A percentile compares a stretch with the other conserved stretches of the same genome.
These are phyloP conservation scores for Fusarium domesticum DNA, from an alignment of 2,329 filamentous ascomycete species.

Conservation along the genomic window DNA sequence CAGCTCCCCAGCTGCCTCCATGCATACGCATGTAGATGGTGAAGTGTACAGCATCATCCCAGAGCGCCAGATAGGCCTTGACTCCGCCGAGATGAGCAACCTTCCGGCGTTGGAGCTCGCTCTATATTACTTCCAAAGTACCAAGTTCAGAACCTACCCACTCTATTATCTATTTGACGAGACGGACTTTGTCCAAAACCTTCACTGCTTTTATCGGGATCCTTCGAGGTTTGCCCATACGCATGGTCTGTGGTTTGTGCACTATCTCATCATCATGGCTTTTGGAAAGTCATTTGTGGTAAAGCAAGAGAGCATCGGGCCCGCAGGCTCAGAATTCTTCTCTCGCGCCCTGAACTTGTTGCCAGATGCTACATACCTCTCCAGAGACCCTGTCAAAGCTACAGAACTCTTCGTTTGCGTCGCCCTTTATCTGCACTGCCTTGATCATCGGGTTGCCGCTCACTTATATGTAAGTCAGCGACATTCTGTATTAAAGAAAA, in stretches of 20 bases:
- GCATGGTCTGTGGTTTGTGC: conserved; percentile 5
- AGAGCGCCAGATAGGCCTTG: background rate
- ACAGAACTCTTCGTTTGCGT: conserved; percentile 10
- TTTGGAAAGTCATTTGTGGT: conserved; percentile 6
- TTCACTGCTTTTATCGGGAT: conserved; percentile 4
- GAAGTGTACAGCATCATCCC: conserved; percentile 2
- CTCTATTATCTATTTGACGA: conserved; percentile 8
- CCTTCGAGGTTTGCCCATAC: conserved; percentile 1
- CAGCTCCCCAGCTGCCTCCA: background rate
- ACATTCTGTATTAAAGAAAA: background rate
- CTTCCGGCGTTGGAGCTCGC: conserved; percentile 8
- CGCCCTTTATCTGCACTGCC: conserved; percentile 8
- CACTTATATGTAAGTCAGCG: conserved; percentile 5
- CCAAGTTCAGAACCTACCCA: conserved; percentile 8
- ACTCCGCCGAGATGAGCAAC: background rate
- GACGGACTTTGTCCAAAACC: background rate
- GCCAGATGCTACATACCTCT: conserved; percentile 8
- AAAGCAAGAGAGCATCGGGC: conserved; percentile 3
- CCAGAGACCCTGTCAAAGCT: conserved; percentile 5
- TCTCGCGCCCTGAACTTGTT: conserved; percentile 3
- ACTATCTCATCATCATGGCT: conserved; percentile 9
- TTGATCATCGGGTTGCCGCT: conserved; percentile 8
- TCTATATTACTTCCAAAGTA: conserved; percentile 5
- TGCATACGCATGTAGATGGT: conserved; percentile 7
- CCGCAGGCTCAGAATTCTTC: conserved; percentile 7